Evolutionary conservation across 495 filamentous ascomycete genomes (phyloP).

Genomic region (Hypoxylon cercidicola): DNA sequence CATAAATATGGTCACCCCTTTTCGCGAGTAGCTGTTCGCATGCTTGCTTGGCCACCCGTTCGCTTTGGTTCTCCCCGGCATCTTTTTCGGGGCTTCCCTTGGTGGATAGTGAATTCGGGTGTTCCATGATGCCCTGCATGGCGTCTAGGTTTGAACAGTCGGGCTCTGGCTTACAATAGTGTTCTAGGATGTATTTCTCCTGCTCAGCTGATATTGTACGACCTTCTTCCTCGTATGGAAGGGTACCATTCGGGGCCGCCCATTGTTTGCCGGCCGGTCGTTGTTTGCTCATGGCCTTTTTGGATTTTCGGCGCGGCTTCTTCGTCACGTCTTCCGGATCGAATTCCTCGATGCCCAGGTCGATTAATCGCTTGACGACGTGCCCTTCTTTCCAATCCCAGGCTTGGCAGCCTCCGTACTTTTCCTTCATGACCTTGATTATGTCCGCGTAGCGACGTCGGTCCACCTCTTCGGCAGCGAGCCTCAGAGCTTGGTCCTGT

Average conservation of each 20-base stretch:
- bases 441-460: constrained; percentile 43
- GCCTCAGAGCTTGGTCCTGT: constrained; percentile 42
- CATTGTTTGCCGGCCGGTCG: constrained; percentile 37
- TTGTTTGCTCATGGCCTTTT: constrained; percentile 31
- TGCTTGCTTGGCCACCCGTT: constrained; percentile 54
- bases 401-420: constrained; percentile 46
- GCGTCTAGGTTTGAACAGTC: constrained; percentile 24
- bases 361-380: constrained; percentile 45
- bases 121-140: constrained; percentile 41
- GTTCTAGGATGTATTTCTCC: constrained; percentile 54
- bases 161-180: constrained; percentile 49
- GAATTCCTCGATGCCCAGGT: constrained; percentile 45
- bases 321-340: constrained; percentile 42
- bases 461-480: constrained; percentile 40
- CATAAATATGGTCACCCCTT: constrained; percentile 28
- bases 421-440: constrained; percentile 47
- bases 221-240: constrained; percentile 44
- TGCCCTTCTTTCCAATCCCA: constrained; percentile 49
- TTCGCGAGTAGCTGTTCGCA: constrained; percentile 53
- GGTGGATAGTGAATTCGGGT: constrained; percentile 33
- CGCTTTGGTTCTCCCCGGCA: constrained; percentile 48
- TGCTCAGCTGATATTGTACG: constrained; percentile 49
- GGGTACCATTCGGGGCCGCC: constrained; percentile 20
- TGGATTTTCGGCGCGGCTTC: constrained; percentile 44
- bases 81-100: constrained; percentile 32